A percentile compares a stretch with the other conserved stretches of the same genome.
Evolutionary conservation across 495 filamentous ascomycete species (phyloP).

Genomic region (Xylaria grammica): DNA sequence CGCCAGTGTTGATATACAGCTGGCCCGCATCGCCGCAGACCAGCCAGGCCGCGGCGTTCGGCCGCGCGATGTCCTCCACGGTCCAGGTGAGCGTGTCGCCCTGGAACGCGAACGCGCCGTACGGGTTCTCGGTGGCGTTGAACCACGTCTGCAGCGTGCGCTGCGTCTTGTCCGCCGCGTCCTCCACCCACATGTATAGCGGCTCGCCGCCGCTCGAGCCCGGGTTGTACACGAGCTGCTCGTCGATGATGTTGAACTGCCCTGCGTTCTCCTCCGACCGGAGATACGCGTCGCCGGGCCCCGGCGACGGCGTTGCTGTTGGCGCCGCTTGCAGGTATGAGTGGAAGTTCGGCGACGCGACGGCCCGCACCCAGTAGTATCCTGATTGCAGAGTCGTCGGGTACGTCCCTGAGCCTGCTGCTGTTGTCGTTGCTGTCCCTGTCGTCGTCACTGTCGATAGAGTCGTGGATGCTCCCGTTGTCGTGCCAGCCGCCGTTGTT

Average conservation of each 20-base stretch:
- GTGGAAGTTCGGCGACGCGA: slow-evolving; percentile 65
- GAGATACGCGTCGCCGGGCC: slow-evolving; percentile 18
- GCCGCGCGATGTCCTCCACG: slow-evolving; percentile 50
- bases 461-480: slow-evolving; percentile 8
- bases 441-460: slow-evolving; percentile 8
- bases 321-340: slow-evolving; percentile 56
- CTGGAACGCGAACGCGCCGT: slow-evolving; percentile 62
- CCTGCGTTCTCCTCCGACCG: slow-evolving; percentile 54
- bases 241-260: slow-evolving; percentile 62
- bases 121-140: slow-evolving; percentile 56
- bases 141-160: slow-evolving; percentile 57
- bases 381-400: slow-evolving; percentile 50
- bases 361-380: slow-evolving; percentile 67
- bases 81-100: slow-evolving; percentile 64
- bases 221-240: slow-evolving; percentile 61
- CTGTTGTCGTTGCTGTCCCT: neutral
- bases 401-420: slow-evolving; percentile 9
- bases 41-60: slow-evolving; percentile 61
- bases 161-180: slow-evolving; percentile 52
- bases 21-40: slow-evolving; percentile 14
- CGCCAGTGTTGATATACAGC: slow-evolving; percentile 64
- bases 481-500: slow-evolving; percentile 12
- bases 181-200: slow-evolving; percentile 54
- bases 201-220: slow-evolving; percentile 37
- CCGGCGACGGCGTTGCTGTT: slow-evolving; percentile 15